Conservation (phyloP, 441 rosid genomes). For the Populus hybrid region DNA sequence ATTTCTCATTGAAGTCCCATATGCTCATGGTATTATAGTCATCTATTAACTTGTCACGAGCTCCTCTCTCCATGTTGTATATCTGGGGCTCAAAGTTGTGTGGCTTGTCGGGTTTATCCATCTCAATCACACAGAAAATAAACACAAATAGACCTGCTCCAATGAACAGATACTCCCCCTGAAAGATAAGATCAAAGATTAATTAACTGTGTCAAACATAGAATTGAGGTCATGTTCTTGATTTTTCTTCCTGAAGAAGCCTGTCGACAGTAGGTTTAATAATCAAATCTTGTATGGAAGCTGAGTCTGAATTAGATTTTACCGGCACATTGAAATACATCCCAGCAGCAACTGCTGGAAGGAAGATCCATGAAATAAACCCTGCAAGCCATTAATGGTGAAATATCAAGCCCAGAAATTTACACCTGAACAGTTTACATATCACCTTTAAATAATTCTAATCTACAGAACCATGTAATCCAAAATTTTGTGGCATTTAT, state of each 20-base stretch:
- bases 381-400: slow-evolving; percentile 33
- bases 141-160: slow-evolving; percentile 68
- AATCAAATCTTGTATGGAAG: background rate
- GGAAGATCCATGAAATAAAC: slow-evolving; percentile 76
- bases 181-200: slow-evolving; percentile 5
- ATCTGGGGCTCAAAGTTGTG: slow-evolving; percentile 94
- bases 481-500: background rate
- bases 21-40: slow-evolving; percentile 84
- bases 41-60: slow-evolving; percentile 76
- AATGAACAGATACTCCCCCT: slow-evolving; percentile 80
- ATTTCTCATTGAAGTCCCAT: slow-evolving; percentile 93
- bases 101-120: slow-evolving; percentile 86
- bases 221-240: background rate
- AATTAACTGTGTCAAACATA: background rate
- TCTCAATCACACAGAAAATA: slow-evolving; percentile 67
- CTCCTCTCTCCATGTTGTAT: slow-evolving; percentile 80
- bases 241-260: background rate
- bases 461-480: background rate
- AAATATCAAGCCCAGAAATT: background rate
- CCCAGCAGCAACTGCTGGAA: slow-evolving; percentile 68
- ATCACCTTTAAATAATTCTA: background rate
- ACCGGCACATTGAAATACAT: slow-evolving; percentile 74
- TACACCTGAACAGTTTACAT: background rate
- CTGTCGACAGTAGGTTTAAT: background rate
- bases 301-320: slow-evolving; percentile 12